Evolutionary conservation across 2,329 filamentous ascomycete genomes (phyloP).

Genomic region (Colletotrichum orchidophilum): DNA sequence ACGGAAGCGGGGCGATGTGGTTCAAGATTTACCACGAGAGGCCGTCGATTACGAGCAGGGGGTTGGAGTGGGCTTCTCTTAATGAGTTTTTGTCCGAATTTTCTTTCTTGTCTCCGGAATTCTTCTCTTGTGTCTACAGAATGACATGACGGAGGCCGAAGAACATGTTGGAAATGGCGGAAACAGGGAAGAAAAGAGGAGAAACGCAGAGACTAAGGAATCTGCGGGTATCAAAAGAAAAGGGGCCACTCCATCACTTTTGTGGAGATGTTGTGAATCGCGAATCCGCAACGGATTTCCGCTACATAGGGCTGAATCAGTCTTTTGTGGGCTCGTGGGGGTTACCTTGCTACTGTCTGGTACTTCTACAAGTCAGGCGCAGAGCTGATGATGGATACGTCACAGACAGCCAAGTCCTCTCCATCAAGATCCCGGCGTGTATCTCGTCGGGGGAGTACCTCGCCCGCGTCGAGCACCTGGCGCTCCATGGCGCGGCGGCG

Average conservation of each 20-base stretch:
- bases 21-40: slow-evolving; percentile 50
- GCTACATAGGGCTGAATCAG: slow-evolving; percentile 23
- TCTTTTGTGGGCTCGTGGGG: not conserved
- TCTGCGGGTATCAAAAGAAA: slow-evolving; percentile 12
- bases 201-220: not conserved
- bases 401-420: slow-evolving; percentile 6
- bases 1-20: slow-evolving; percentile 46
- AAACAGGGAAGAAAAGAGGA: not conserved
- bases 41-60: slow-evolving; percentile 46
- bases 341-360: no score
- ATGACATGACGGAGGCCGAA: not conserved
- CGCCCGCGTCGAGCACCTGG: slow-evolving; percentile 59
- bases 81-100: slow-evolving; percentile 38
- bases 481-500: slow-evolving; percentile 52
- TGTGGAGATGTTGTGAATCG: slow-evolving; percentile 9
- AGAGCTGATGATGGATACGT: not conserved
- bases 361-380: no score
- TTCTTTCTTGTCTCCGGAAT: not conserved
- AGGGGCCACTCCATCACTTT: not conserved
- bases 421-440: slow-evolving; percentile 24
- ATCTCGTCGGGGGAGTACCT: slow-evolving; percentile 54
- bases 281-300: not conserved
- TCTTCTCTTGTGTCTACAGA: not conserved
- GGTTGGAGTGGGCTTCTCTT: slow-evolving; percentile 51
- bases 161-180: not conserved